These are phyloP conservation scores for Botrytis byssoidea DNA, from an alignment of 2,329 filamentous ascomycete species.

Conservation along the genomic window DNA sequence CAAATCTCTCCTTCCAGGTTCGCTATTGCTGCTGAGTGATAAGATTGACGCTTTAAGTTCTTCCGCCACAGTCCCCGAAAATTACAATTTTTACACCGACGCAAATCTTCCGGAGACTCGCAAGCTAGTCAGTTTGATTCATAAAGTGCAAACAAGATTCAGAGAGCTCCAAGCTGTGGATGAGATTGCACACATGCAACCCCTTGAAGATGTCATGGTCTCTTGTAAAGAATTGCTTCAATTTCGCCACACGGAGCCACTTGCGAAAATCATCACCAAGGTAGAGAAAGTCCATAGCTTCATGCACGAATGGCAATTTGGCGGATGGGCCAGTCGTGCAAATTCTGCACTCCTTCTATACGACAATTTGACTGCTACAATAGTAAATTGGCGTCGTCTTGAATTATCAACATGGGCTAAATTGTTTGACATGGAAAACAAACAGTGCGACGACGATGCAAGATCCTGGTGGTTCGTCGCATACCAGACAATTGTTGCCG, in stretches of 20 bases:
- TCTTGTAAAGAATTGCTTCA: constrained; percentile 74
- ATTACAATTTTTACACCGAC: constrained; percentile 89
- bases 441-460: constrained; percentile 73
- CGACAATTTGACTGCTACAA: constrained; percentile 73
- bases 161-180: constrained; percentile 64
- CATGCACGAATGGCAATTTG: constrained; percentile 90
- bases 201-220: constrained; percentile 70
- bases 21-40: constrained; percentile 64
- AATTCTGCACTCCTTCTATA: constrained; percentile 70
- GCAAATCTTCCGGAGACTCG: constrained; percentile 73
- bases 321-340: constrained; percentile 77
- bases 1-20: constrained; percentile 60
- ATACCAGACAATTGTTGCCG: constrained; percentile 83
- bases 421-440: constrained; percentile 79
- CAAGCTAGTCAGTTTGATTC: constrained; percentile 67
- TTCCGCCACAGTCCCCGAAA: constrained; percentile 41
- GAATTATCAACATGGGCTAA: constrained; percentile 91
- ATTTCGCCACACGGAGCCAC: constrained; percentile 74
- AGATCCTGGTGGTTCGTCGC: constrained; percentile 95
- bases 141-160: constrained; percentile 70
- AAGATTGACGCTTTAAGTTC: constrained; percentile 51
- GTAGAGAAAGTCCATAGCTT: constrained; percentile 83
- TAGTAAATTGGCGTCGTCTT: constrained; percentile 85
- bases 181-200: constrained; percentile 72
- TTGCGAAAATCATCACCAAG: constrained; percentile 82